These are phyloP conservation scores for Lojkania enalia DNA, from an alignment of 2,329 filamentous ascomycete genomes.

Conservation along the genomic window DNA sequence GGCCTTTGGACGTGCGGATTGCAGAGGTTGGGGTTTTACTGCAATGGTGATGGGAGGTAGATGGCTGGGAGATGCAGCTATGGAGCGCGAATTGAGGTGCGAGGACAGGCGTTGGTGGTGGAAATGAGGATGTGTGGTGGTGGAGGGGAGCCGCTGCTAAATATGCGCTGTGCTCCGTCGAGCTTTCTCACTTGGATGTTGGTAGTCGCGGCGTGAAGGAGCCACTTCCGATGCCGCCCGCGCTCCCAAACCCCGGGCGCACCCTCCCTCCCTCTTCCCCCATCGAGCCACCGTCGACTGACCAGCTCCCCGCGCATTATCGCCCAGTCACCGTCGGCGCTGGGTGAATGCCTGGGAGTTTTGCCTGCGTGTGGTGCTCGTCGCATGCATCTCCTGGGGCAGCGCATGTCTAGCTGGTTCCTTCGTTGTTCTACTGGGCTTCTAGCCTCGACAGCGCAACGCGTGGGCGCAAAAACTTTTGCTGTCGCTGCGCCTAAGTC, in stretches of 20 bases:
- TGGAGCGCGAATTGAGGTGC: conserved; percentile 7
- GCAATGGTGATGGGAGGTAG: neutral
- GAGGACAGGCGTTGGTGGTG: conserved; percentile 11
- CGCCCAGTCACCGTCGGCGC: neutral
- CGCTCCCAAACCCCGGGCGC: neutral
- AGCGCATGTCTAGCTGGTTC: conserved; percentile 1
- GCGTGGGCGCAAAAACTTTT: conserved; percentile 1
- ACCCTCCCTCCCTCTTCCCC: conserved; percentile 13
- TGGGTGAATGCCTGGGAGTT: conserved; percentile 4
- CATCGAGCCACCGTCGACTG: conserved; percentile 29
- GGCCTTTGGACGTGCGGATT: neutral
- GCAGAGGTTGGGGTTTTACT: conserved; percentile 9
- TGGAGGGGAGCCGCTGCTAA: conserved; percentile 27
- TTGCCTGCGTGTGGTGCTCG: too few relatives aligned
- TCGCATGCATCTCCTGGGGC: conserved; percentile 13
- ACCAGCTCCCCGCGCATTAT: conserved; percentile 19
- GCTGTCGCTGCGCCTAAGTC: neutral
- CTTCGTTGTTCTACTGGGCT: conserved; percentile 16
- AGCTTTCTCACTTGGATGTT: neutral
- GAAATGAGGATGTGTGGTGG: conserved; percentile 6
- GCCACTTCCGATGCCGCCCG: neutral
- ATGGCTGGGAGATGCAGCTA: conserved; percentile 1
- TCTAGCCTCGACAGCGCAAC: conserved; percentile 20
- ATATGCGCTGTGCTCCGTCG: conserved; percentile 14
- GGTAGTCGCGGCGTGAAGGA: neutral